Base-by-base conservation (phyloP, 129 eudicot genomes). In the Chrysanthemum lavandulifolium region DNA sequence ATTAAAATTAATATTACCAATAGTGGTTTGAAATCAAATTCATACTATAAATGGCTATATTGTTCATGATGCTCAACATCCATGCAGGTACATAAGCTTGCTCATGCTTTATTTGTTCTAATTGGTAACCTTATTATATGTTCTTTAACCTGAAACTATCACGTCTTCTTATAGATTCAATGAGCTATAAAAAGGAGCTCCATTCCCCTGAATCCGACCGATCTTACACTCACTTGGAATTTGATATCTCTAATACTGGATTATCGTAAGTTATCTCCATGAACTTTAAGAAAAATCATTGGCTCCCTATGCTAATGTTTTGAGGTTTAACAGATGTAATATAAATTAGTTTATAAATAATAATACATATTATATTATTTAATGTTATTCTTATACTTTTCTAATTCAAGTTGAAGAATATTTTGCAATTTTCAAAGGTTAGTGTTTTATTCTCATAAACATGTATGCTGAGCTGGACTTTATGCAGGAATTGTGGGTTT, bases 171-270 rank as follows among this genome's bases (percentile, higher is more conserved):
- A 71, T 52, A 93, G 96, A 80, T 79, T 84, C 67, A 84, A 90
- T 71, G 98, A 90, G 74, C 93, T 81, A 78, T 90, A 58, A 90
- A 79, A 88, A 73, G 79, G 97, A 93, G 83, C 98, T 93, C 83
- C 98, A 93, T 77, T 76, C 86, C 33, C 82, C 96, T 49, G 91
- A 83, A 76, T 93, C 98, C 13, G 98, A 93, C 62, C 97, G 98
- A 10, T 93, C 98, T 70, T 93, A 97, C 89, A 90, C 87, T 40
- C 98, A 93, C 85, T 71, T 93, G 80, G 98, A 93, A 74, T 93
- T 93, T 65, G 98, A 93, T 81, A 90, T 93, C 72, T 69, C 97
- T 36, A 72, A 84, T 81, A 86, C 92, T 6, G 98, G 97, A 73
- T 81, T 93, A 31, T 54, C 80, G 98, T 93, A 78, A 85, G 89